Percentiles rank a stretch among this genome's conserved stretches.
phyloP scores from a whole-genome alignment of 2,329 filamentous ascomycete genomes.

The Clarireedia homoeocarpa region DNA sequence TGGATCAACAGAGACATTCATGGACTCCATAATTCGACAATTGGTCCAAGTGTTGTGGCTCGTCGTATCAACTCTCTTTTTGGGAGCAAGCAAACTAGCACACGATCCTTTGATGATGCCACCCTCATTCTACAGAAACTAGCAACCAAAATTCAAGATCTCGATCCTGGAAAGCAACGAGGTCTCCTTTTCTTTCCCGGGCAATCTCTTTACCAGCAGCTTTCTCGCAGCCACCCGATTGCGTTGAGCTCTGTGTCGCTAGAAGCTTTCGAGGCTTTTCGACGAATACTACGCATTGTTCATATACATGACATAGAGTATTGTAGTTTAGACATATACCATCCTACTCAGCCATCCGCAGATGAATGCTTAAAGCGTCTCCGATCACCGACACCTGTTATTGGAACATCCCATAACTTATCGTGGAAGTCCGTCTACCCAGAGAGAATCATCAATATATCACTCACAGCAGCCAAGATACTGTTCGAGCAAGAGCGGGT shows the following conservation, averaged over 20 bases:
- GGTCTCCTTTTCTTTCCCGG: neutral
- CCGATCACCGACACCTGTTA: neutral
- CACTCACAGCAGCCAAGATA: conserved; percentile 21
- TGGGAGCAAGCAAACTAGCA: neutral
- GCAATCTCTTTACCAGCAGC: neutral
- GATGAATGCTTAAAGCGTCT: conserved; percentile 5
- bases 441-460: conserved; percentile 9
- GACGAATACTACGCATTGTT: conserved; percentile 1
- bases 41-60: neutral
- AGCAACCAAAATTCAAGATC: neutral
- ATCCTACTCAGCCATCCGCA: conserved; percentile 22
- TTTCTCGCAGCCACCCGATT: neutral
- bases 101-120: neutral
- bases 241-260: neutral
- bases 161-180: neutral
- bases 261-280: conserved; percentile 3
- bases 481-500: conserved; percentile 18
- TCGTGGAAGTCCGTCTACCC: neutral
- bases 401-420: neutral
- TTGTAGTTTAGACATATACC: conserved; percentile 7
- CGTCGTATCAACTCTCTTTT: neutral
- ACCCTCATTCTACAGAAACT: neutral
- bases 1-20: conserved; percentile 22
- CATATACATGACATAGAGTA: neutral
- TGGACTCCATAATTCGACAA: neutral